A percentile compares a stretch with the other conserved stretches of the same genome.
Evolutionary conservation across 768 basidiomycete genomes (phyloP).

Genomic region (Leccinum imitatum): DNA sequence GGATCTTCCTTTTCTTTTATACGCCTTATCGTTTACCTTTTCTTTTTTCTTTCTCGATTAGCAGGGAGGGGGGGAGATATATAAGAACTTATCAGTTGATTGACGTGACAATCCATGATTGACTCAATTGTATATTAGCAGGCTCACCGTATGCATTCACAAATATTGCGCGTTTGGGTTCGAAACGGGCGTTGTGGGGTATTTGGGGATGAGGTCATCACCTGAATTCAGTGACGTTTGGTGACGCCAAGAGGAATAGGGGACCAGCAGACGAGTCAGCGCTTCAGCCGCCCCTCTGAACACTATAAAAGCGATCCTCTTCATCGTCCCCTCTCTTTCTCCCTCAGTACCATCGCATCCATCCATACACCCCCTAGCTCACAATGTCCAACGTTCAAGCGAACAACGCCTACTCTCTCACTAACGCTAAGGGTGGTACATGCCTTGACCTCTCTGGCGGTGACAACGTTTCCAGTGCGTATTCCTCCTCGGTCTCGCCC

Average conservation of each 20-base stretch:
- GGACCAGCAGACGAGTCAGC: not conserved
- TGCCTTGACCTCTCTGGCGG: slow-evolving; percentile 55
- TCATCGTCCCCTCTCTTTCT: not conserved
- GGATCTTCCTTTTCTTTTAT: not conserved
- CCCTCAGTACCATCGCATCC: not conserved
- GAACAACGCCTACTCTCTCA: slow-evolving; percentile 44
- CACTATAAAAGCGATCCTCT: not conserved
- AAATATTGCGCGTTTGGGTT: not conserved
- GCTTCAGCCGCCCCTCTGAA: not conserved
- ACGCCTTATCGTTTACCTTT: not conserved
- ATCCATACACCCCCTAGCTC: not conserved
- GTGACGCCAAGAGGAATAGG: not conserved
- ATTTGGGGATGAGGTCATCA: not conserved
- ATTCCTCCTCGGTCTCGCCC: not conserved
- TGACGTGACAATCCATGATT: not conserved
- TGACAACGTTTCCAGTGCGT: slow-evolving; percentile 48
- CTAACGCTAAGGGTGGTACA: slow-evolving; percentile 51
- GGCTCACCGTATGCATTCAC: slow-evolving; percentile 13
- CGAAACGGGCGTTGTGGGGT: not conserved
- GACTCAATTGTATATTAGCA: slow-evolving; percentile 12
- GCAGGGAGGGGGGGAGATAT: not conserved
- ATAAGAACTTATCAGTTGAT: not conserved
- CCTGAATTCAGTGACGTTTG: not conserved
- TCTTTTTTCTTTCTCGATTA: not conserved
- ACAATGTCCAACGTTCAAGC: slow-evolving; percentile 29